Evolutionary conservation across 306 rosid species (phyloP), one percentile per base, ranked within the genome.

Genomic region (Glycine tomentella): DNA sequence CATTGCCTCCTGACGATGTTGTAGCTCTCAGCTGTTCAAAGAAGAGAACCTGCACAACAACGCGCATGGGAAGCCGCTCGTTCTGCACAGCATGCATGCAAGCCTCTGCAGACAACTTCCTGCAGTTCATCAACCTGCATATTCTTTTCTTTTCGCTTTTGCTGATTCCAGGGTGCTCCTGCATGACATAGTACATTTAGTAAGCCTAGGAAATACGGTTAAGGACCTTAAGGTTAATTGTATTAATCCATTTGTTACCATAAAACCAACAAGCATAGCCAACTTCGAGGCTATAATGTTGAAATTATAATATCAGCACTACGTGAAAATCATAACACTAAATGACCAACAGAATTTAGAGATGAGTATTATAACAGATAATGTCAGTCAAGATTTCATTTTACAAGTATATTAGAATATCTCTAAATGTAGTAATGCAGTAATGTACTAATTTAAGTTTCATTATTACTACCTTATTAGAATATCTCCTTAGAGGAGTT

Each of bases 21-120:
- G 99, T 56, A 40, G 89, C 88, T 84, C 97, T 87, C 78, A 92
- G 69, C 86, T 93, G 98, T 79, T 95, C 99, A 53, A 95, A 95
- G 88, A 91, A 95, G 69, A 95, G 99, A 64, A 95, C 94, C 87
- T 93, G 99, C 76, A 93, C 99, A 0, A 91, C 92, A 0, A 90
- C 92, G 3, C 98, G 91, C 70, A 95, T 67, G 0, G 99, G 99
- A 53, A 95, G 96, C 77, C 98, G 87, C 89, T 95, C 97, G 34
- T 93, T 95, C 88, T 95, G 99, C 67, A 93, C 89, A 0, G 98
- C 99, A 16, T 93, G 99, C 92, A 92, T 89, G 90, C 99, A 91
- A 13, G 97, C 99, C 33, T 91, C 97, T 55, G 88, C 87, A 7
- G 99, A 93, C 69, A 95, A 78, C 88, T 90, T 95, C 79, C 90